phyloP scores from a whole-genome alignment of 208 protist genomes.

The Polymyxa betae region DNA sequence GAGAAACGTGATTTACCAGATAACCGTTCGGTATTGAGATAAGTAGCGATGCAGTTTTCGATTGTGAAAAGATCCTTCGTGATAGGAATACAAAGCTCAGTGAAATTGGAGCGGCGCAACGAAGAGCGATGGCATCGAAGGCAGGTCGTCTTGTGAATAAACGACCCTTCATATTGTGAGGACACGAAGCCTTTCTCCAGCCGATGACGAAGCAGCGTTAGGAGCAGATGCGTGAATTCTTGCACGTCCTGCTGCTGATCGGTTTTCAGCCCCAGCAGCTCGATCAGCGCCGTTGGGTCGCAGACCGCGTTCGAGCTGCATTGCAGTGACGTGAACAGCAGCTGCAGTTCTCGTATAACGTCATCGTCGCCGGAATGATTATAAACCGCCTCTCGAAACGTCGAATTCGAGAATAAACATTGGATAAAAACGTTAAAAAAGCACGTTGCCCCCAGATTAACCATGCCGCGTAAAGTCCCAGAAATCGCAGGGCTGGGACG shows the following conservation, averaged over 20 bases:
- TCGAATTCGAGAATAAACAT: slow-evolving; percentile 39
- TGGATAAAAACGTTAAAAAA: slow-evolving; percentile 51
- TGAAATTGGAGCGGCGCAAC: background rate
- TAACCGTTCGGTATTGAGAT: background rate
- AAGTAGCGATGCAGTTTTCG: background rate
- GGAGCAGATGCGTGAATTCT: slow-evolving; percentile 41
- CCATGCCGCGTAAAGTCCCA: background rate
- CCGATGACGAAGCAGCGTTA: background rate
- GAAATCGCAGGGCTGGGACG: background rate
- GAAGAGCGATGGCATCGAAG: background rate
- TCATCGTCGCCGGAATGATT: slow-evolving; percentile 10
- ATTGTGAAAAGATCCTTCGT: background rate
- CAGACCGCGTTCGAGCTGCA: background rate
- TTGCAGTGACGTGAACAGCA: slow-evolving; percentile 4
- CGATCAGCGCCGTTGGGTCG: slow-evolving; percentile 6
- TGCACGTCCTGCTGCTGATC: slow-evolving; percentile 22
- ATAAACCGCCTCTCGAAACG: slow-evolving; percentile 22
- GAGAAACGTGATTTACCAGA: background rate
- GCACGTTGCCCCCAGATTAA: slow-evolving; percentile 24
- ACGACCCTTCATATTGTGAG: background rate
- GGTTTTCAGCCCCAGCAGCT: background rate
- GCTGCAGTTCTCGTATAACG: background rate
- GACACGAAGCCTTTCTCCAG: background rate
- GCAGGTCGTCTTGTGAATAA: background rate
- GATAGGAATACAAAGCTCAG: slow-evolving; percentile 18